These are phyloP conservation scores for Phytophthora macrochlamydospora DNA, from an alignment of 352 stramenopile genomes.

Conservation along the genomic window DNA sequence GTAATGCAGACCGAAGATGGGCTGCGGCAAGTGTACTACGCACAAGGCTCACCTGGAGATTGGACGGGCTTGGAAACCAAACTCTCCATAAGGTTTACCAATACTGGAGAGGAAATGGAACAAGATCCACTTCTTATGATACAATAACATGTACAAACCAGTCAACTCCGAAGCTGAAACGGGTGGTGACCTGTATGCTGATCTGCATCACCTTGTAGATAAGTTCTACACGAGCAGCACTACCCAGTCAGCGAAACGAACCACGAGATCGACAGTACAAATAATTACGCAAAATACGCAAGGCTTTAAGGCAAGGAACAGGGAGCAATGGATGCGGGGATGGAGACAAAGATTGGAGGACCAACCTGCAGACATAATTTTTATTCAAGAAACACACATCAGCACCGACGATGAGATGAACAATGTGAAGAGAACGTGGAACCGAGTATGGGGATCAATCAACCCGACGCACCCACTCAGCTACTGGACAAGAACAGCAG, in stretches of 20 bases:
- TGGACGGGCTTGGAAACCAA: not conserved
- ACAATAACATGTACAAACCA: too few species aligned
- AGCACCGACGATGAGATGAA: not conserved
- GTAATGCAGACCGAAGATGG: not conserved
- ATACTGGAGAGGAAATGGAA: not conserved
- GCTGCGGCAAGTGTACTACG: not conserved
- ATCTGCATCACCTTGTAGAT: conserved; percentile 1
- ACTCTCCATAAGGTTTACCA: not conserved
- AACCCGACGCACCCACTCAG: not conserved
- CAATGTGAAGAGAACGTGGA: not conserved
- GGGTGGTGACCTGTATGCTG: not conserved
- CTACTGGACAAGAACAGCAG: conserved; percentile 9
- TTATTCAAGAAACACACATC: conserved; percentile 14
- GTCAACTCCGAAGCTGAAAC: too few species aligned
- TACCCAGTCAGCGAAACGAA: not conserved
- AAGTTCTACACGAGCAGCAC: not conserved
- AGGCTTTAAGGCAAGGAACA: conserved; percentile 1
- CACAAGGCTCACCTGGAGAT: not conserved
- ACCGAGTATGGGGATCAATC: not conserved
- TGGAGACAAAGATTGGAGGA: conserved; percentile 3
- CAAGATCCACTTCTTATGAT: not conserved
- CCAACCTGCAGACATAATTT: conserved; percentile 8
- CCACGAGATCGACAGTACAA: conserved; percentile 1
- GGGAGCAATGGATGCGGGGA: not conserved
- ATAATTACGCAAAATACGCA: conserved; percentile 9